These are phyloP conservation scores for Cystobasidiaceae sp. DNA, from an alignment of 1,284 basidiomycete genomes.

Conservation along the genomic window DNA sequence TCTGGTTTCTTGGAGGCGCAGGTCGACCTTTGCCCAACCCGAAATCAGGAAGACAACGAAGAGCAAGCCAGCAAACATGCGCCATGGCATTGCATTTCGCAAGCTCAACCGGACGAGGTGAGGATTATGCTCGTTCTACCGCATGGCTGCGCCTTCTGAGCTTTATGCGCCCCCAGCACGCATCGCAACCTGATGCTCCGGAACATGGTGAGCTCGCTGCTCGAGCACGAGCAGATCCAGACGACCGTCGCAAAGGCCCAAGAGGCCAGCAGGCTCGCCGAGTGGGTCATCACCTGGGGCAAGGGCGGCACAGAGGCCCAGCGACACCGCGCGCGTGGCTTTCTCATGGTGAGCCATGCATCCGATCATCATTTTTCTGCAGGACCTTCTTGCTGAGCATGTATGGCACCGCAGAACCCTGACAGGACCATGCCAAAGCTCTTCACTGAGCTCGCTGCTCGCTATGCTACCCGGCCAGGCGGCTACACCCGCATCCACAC, in stretches of 20 bases:
- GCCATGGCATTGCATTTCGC: constrained; percentile 29
- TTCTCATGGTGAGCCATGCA: constrained; percentile 56
- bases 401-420: constrained; percentile 40
- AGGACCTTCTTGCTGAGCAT: too few species aligned
- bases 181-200: constrained; percentile 48
- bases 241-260: constrained; percentile 95
- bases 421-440: constrained; percentile 62
- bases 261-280: constrained; percentile 82
- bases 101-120: constrained; percentile 26
- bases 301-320: constrained; percentile 56
- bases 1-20: too few species aligned
- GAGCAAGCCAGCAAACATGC: constrained; percentile 17
- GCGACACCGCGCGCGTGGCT: constrained; percentile 57
- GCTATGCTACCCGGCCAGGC: constrained; percentile 77
- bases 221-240: constrained; percentile 93
- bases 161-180: constrained; percentile 34
- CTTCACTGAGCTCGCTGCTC: constrained; percentile 69
- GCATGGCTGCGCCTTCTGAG: neutral
- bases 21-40: neutral
- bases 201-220: constrained; percentile 88
- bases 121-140: too few species aligned
- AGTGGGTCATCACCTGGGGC: constrained; percentile 88
- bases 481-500: constrained; percentile 94
- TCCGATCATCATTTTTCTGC: too few species aligned
- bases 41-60: too few species aligned